Percentiles rank a stretch among this genome's conserved stretches.
Evolutionary conservation across 148 eudicot species (phyloP).

Genomic region (Amaranthus cruentus): DNA sequence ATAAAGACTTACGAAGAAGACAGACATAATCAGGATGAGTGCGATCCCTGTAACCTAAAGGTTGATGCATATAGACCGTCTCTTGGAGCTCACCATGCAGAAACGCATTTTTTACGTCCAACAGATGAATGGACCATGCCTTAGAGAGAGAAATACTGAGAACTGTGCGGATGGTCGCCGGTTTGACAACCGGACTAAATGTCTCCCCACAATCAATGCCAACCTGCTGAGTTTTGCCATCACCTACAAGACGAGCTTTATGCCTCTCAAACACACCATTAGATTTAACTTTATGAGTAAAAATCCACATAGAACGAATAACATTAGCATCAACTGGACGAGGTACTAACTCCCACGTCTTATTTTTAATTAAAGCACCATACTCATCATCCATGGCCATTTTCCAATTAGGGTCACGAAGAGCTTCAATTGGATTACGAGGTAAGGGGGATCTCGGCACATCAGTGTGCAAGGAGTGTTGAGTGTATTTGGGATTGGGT

Average conservation of each 20-base stretch:
- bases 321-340: not conserved
- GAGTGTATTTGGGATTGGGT: no score
- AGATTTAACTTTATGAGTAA: not conserved
- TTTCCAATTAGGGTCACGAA: not conserved
- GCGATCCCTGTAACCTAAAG: not conserved
- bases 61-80: conserved; percentile 7
- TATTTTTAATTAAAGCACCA: not conserved
- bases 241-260: not conserved
- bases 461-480: not conserved
- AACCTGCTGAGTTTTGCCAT: no score
- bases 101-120: conserved; percentile 6
- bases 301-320: no score
- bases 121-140: not conserved
- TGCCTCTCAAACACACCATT: not conserved
- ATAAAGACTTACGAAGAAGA: not conserved
- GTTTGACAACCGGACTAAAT: not conserved
- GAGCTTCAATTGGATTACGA: not conserved
- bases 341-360: conserved; percentile 1
- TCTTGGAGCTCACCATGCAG: not conserved
- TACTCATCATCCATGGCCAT: not conserved
- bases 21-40: not conserved
- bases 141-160: not conserved
- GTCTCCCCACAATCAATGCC: no score
- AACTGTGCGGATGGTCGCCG: not conserved
- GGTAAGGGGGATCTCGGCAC: not conserved